Evolutionary conservation across 1,139 yeast genomes (phyloP), one percentile per base, ranked within the genome.

Genomic region (Waltiozyma solani): DNA sequence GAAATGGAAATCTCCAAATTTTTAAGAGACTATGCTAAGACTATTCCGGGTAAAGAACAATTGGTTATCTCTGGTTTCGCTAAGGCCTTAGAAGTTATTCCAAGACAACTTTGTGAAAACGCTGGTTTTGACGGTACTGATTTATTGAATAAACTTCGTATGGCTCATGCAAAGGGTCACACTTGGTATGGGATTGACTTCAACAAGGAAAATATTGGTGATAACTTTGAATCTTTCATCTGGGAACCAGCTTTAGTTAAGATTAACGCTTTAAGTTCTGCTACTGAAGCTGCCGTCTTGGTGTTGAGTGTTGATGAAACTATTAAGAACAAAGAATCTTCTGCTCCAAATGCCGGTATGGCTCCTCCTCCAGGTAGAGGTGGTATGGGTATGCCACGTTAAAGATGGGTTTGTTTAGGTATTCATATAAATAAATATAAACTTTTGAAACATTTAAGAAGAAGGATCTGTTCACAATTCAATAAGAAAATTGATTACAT

Each of bases 201-300:
- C 66, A 84, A 78, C 45, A 73, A 76, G 47, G 98, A 87, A 58
- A 62, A 70, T 34, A 82, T 89, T 45, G 89, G 91, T 36, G 80
- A 91, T 63, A 91, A 87, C 59, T 76, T 87, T 69, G 79, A 75
- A 43, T 76, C 71, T 46, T 91, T 86, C 57, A 94, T 91, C 44
- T 91, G 99, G 99, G 99, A 91, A 62, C 99, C 99, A 5, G 80
- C 96, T 31, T 72, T 91, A 53, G 95, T 91, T 39, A 91, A 91
- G 65, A 75, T 79, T 47, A 93, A 91, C 59, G 96, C 98, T n/a
- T 66, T 93, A 45, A 82, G 79, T 57, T 80, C 94, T 50, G 98
- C 99, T 21, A 82, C 96, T n/a, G 99, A 91, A 61, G 98, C 98
- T 31, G 95, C 97, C 9, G 81, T 86, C 44, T 68, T 91, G 55